Conservation (phyloP, 345 rosid genomes). For the Tarenaya hassleriana region DNA sequence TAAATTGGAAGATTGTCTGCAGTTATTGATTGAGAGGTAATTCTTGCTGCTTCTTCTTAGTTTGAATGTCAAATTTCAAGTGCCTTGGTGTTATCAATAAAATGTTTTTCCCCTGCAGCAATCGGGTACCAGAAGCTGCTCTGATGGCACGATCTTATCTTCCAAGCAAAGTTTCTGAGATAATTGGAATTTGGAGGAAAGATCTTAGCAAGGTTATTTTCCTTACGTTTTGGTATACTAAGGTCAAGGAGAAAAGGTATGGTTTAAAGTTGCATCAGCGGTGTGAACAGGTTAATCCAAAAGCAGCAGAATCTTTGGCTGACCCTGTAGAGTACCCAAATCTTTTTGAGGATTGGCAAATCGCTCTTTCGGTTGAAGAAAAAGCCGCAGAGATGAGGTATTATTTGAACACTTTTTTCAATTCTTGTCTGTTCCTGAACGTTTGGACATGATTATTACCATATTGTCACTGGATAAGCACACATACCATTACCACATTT, state of each 20-base stretch:
- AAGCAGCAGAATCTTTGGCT: constrained; percentile 97
- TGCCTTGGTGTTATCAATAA: constrained; percentile 9
- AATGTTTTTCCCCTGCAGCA: constrained; percentile 45
- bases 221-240: background rate
- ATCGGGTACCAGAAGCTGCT: constrained; percentile 99
- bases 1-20: constrained; percentile 90
- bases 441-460: background rate
- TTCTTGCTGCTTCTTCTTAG: constrained; percentile 16
- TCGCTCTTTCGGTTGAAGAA: constrained; percentile 80
- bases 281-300: constrained; percentile 70
- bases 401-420: background rate
- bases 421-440: constrained; percentile 29
- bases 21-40: constrained; percentile 89
- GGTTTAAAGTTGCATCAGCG: constrained; percentile 12
- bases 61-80: constrained; percentile 5
- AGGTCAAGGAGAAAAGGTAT: constrained; percentile 3
- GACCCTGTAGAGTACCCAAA: constrained; percentile 98
- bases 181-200: constrained; percentile 93
- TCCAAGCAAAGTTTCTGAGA: constrained; percentile 99
- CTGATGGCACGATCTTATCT: constrained; percentile 97
- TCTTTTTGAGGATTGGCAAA: constrained; percentile 97
- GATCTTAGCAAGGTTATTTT: constrained; percentile 78
- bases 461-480: background rate
- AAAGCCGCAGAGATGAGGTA: constrained; percentile 76
- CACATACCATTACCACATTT: background rate